Conservation (phyloP, 176 grass and related monocot genomes). For the Carex littledalei region DNA sequence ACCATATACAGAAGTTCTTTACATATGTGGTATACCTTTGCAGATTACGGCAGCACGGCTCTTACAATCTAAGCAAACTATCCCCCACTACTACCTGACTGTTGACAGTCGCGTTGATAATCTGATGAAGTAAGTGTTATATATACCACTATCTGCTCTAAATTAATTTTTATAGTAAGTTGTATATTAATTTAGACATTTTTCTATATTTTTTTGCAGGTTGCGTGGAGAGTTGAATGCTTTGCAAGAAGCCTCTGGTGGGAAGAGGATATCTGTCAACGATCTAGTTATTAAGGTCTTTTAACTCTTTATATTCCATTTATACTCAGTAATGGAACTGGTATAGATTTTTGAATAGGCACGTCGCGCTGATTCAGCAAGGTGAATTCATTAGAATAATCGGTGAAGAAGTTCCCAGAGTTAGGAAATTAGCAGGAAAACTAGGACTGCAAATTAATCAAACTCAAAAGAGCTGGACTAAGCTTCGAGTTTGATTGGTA, state of each 20-base stretch:
- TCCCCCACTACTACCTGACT: slow-evolving; percentile 96
- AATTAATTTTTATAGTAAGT: background rate
- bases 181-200: background rate
- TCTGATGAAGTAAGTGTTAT: slow-evolving; percentile 63
- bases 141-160: background rate
- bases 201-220: slow-evolving; percentile 30
- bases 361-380: background rate
- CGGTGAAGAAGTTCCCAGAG: background rate
- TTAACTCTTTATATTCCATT: background rate
- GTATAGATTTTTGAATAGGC: background rate
- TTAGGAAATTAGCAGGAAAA: background rate
- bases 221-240: slow-evolving; percentile 72
- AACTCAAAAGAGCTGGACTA: background rate
- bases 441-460: background rate
- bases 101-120: slow-evolving; percentile 76
- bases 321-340: background rate
- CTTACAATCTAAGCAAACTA: slow-evolving; percentile 78
- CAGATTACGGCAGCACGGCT: slow-evolving; percentile 81
- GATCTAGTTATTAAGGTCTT: slow-evolving; percentile 94
- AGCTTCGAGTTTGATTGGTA: background rate
- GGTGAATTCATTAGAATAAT: background rate
- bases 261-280: slow-evolving; percentile 93
- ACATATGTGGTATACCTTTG: background rate
- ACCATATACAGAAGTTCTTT: background rate
- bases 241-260: slow-evolving; percentile 71